Base-by-base conservation (phyloP, 768 basidiomycete genomes). In the Plicaturopsis crispa region DNA sequence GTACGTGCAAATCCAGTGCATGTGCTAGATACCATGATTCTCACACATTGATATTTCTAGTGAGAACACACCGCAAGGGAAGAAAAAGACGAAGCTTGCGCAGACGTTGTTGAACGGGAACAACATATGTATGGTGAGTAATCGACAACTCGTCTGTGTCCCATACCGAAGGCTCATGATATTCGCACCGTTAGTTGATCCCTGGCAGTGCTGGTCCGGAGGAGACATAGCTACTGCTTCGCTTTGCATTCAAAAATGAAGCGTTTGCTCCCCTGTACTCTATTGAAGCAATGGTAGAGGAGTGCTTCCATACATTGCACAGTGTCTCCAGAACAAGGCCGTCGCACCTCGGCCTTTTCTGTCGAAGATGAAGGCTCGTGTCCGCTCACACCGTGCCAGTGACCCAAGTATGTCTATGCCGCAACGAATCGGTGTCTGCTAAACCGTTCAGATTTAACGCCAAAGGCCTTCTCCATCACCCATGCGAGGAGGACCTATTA, bases 21-120 rank as follows among this genome's bases (percentile, higher is more conserved):
- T 11, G 24, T 30, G 22, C 24, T 30, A 19, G 41, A 20, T 35
- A 31, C 22, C 38, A 31, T 31, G 31, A 30, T 24, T 19, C 35
- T 18, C 31, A 19, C 23, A 28, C 14, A n/a, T 42, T 42, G 26
- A 12, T 13, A 39, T 32, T 22, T 41, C 10, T 47, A 98, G 94
- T 57, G 90, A 96, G 62, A 79, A 63, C 10, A 93, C 89, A n/a
- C 69, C 87, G 1, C 68, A 88, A 56, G 85, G 84, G 19, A 78
- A 66, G 44, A 90, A 84, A 59, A 77, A 74, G 55, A 96, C 86
- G 3, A 73, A 79, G 42, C 72, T 97, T 8, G 76, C 82, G 2
- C 90, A 96, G 62, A 94, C 91, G 13, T 67, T 94, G 31, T 61
- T 94, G 42, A 94, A 94, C 53, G 91, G 91, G 11, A 94, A 91